Percentiles rank a stretch among this genome's conserved stretches.
These are phyloP conservation scores for Populus davidiana DNA, from an alignment of 345 rosid genomes.

Conservation along the genomic window DNA sequence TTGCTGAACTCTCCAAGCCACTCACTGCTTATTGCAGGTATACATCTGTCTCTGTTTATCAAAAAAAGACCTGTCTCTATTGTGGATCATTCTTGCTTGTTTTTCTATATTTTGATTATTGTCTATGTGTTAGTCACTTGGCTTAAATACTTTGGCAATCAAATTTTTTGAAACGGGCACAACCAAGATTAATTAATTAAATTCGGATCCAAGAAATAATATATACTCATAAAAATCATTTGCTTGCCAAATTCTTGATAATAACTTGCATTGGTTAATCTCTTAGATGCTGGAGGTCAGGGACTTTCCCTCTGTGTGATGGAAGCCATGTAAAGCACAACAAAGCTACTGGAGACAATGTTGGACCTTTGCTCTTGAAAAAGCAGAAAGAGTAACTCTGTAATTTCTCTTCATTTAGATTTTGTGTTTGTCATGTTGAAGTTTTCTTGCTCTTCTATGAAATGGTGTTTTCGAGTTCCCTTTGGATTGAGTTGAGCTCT, in stretches of 20 bases:
- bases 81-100: neutral
- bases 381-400: conserved; percentile 31
- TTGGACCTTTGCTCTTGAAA: conserved; percentile 70
- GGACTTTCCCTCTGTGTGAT: conserved; percentile 85
- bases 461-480: neutral
- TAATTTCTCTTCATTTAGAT: conserved; percentile 28
- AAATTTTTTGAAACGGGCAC: too few relatives aligned
- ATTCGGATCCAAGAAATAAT: too few relatives aligned
- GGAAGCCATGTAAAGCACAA: conserved; percentile 94
- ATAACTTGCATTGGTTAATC: neutral
- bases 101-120: neutral
- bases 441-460: neutral
- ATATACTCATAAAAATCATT: neutral
- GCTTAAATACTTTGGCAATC: too few relatives aligned
- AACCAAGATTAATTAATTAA: too few relatives aligned
- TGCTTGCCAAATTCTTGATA: neutral
- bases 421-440: conserved; percentile 11
- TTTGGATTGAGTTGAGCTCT: neutral
- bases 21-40: conserved; percentile 88
- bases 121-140: neutral
- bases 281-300: conserved; percentile 88
- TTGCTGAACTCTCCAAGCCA: conserved; percentile 74
- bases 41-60: too few relatives aligned
- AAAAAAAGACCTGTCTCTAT: neutral
- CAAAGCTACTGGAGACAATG: conserved; percentile 91